phyloP scores from a whole-genome alignment of 306 rosid species.

The Oemleria cerasiformis region DNA sequence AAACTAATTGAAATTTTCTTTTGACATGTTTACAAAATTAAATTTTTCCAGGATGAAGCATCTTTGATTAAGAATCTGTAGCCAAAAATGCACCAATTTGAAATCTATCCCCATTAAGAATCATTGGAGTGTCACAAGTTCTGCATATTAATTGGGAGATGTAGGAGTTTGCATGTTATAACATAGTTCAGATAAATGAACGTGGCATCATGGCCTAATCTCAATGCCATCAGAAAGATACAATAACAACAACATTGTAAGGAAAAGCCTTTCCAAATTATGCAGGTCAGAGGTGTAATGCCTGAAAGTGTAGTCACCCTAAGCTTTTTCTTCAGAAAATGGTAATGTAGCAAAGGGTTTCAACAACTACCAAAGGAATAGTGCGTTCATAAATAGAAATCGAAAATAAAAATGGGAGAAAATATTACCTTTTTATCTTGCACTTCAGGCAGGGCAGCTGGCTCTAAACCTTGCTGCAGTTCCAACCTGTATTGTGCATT shows the following conservation, averaged over 20 bases:
- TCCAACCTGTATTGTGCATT: constrained; percentile 93
- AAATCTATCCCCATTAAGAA: neutral
- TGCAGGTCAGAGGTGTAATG: neutral
- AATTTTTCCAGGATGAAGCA: neutral
- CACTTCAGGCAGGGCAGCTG: constrained; percentile 84
- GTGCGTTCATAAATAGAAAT: neutral
- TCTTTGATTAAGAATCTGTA: neutral
- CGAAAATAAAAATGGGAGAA: neutral
- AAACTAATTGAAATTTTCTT: neutral
- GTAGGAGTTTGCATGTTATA: neutral
- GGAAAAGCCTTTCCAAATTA: neutral
- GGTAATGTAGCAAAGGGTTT: neutral
- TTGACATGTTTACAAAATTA: too few relatives aligned
- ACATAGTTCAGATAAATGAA: neutral
- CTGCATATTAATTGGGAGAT: neutral
- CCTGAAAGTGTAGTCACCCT: neutral
- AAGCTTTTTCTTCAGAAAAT: neutral
- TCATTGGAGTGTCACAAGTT: neutral
- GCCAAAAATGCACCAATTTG: neutral
- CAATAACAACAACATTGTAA: neutral
- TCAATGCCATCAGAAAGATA: neutral
- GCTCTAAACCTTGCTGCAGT: constrained; percentile 89
- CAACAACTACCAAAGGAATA: neutral
- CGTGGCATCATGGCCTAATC: neutral
- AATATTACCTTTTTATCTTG: constrained; percentile 64